Base-by-base conservation (phyloP, 2,329 filamentous ascomycete species). In the Beauveria bassiana region DNA sequence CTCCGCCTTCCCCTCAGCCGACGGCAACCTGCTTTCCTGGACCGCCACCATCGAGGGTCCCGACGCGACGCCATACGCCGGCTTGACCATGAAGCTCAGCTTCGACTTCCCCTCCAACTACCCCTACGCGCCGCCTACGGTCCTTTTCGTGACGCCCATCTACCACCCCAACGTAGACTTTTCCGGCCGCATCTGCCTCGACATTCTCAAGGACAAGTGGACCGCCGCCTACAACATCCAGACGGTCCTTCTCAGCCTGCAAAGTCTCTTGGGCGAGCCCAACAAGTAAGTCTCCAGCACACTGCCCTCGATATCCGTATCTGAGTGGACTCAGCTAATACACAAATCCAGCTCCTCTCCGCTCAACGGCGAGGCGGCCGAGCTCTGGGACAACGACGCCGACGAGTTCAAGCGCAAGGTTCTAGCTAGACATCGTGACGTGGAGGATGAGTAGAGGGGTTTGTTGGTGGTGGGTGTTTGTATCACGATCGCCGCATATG, bases 131-230 rank as follows among this genome's bases (percentile, higher is more conserved):
- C 86, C 95, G 24, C 95, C 95, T 0, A 91, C 89, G 2, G 95
- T 99, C 20, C 83, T 96, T 63, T 99, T 97, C 86, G 96, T 93
- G 80, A 99, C 96, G 7, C 95, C 95, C 43, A 97, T 99, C 77
- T 99, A 98, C 81, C 95, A 99, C 76, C 95, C 95, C 59, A 99
- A 99, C 70, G 91, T 99, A 68, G 95, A 99, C 78, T 97, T 99
- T 79, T 93, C 90, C 3, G 95, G 95, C 46, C 86, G 95, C 61
- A 99, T 99, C 76, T 99, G 95, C 75, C 82, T 99, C 64, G 96
- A 99, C 72, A 99, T 99, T 68, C 82, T 99, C 66, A 98, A 97
- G 82, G 95, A 98, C 76, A 97, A 97, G 79, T 99, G 95, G 95
- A 96, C 92, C 63, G 92, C 95, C 20, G 93, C 96, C 49, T 96